Conservation (phyloP, 306 rosid genomes). For the Inga laurina region DNA sequence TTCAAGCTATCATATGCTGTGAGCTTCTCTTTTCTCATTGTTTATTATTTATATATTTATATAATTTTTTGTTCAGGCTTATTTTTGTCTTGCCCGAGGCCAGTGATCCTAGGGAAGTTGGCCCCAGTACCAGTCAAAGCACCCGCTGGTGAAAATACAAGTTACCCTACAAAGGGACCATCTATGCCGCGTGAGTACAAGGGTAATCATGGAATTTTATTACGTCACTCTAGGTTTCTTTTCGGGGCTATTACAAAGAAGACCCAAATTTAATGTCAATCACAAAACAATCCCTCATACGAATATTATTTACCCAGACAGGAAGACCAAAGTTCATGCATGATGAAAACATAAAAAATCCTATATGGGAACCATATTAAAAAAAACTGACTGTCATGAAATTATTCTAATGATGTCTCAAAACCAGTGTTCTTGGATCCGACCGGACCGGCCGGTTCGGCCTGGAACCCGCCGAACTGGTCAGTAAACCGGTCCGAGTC, state of each 20-base stretch:
- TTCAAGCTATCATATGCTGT: conserved; percentile 15
- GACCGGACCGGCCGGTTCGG: too few species aligned
- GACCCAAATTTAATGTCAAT: neutral
- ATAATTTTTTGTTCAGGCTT: neutral
- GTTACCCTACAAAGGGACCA: neutral
- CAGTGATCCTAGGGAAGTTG: neutral
- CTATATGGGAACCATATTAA: too few species aligned
- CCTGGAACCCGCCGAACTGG: too few species aligned
- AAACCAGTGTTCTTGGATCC: too few species aligned
- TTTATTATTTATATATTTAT: neutral
- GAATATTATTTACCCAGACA: too few species aligned
- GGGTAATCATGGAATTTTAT: neutral
- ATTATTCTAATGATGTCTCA: too few species aligned
- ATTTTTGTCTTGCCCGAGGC: neutral
- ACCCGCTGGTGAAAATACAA: neutral
- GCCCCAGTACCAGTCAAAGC: neutral
- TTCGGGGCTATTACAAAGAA: neutral
- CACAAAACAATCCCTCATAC: neutral
- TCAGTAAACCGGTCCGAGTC: too few species aligned
- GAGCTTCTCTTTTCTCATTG: neutral
- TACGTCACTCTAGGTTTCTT: neutral
- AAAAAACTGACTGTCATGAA: too few species aligned
- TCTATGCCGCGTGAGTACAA: neutral
- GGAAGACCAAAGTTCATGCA: too few species aligned
- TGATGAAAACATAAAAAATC: too few species aligned